Evolutionary conservation across 73 alveolate species (phyloP).

Genomic region (Paramecium biaurelia): DNA sequence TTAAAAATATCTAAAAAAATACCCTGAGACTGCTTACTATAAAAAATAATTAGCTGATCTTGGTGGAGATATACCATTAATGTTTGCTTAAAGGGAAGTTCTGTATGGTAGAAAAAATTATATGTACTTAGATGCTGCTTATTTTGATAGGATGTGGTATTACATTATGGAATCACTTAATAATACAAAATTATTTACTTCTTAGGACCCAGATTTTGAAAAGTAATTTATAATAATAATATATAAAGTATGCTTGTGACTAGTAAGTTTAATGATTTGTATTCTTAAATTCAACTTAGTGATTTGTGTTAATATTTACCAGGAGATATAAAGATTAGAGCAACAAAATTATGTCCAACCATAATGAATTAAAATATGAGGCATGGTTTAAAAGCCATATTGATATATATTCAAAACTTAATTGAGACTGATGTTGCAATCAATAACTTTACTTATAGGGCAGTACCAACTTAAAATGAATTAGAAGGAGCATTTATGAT

Average conservation of each 20-base stretch:
- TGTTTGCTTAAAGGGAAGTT: conserved; percentile 36
- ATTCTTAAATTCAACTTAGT: neutral
- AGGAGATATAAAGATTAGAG: neutral
- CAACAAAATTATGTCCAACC: neutral
- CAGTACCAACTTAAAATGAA: neutral
- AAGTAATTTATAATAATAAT: neutral
- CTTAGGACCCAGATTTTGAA: neutral
- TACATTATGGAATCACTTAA: neutral
- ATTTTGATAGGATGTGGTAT: neutral
- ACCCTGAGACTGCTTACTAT: neutral
- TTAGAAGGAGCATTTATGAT: conserved; percentile 39
- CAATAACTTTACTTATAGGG: neutral
- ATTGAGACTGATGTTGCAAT: neutral
- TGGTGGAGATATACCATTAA: neutral
- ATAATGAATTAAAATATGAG: neutral
- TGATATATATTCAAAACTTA: conserved; percentile 1
- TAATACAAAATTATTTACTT: neutral
- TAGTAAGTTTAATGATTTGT: neutral
- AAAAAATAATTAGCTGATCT: neutral
- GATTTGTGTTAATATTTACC: neutral
- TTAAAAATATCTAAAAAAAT: neutral
- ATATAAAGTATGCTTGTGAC: neutral
- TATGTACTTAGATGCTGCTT: neutral
- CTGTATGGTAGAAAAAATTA: neutral
- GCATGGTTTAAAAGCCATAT: neutral